Conservation (phyloP, 306 rosid species). For the Glycine tomentella region DNA sequence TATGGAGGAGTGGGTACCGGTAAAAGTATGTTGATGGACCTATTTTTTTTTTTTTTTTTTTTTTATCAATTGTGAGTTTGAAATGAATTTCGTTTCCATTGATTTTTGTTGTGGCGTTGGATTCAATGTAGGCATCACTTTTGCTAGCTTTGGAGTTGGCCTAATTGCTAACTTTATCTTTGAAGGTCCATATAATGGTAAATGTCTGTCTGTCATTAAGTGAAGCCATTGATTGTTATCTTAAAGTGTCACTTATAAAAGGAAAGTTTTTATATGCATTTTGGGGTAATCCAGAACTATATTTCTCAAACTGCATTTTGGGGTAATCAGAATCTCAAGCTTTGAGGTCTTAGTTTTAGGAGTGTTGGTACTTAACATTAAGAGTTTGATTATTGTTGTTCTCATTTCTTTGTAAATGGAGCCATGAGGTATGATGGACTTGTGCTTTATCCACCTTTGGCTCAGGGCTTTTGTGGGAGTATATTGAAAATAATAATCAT, state of each 20-base stretch:
- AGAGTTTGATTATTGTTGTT: no score
- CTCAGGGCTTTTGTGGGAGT: no score
- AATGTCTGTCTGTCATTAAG: background rate
- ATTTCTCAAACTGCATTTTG: constrained; percentile 22
- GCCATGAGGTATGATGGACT: no score
- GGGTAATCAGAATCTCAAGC: no score
- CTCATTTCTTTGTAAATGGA: no score
- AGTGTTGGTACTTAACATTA: no score
- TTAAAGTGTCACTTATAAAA: constrained; percentile 21
- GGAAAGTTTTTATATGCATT: constrained; percentile 24
- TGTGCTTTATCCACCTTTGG: no score
- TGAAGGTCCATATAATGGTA: constrained; percentile 73
- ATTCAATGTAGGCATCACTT: constrained; percentile 83
- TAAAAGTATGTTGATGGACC: constrained; percentile 99
- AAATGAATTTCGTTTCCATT: constrained; percentile 32
- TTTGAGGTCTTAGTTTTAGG: no score
- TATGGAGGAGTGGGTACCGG: no score
- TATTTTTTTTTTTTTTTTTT: no score
- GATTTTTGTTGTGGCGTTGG: constrained; percentile 80
- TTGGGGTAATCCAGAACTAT: constrained; percentile 7
- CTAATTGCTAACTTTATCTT: constrained; percentile 70
- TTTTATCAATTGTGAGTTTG: constrained; percentile 85
- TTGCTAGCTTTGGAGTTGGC: constrained; percentile 85
- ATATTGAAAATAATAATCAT: no score
- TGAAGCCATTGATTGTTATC: constrained; percentile 24